Conservation (phyloP, 169 alveolate species). For the Cryptosporidium sp. region DNA sequence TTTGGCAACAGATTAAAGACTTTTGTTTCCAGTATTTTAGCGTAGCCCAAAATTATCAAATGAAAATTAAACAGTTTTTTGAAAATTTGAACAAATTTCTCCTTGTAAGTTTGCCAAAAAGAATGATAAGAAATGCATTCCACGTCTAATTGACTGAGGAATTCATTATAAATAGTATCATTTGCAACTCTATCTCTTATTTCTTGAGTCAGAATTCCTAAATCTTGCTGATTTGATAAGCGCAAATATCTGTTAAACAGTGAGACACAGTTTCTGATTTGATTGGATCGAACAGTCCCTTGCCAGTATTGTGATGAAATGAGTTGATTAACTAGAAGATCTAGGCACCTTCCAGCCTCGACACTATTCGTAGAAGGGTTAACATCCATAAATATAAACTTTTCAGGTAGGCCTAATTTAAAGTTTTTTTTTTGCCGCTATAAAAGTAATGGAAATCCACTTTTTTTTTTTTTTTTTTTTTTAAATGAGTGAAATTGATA, state of each 20-base stretch:
- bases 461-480: not conserved
- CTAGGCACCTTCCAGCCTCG: conserved; percentile 73
- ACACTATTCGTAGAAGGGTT: conserved; percentile 64
- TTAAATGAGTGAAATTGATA: conserved; percentile 1
- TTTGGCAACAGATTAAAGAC: conserved; percentile 33
- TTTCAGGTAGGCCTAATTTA: not conserved
- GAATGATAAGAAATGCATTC: not conserved
- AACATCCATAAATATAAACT: conserved; percentile 52
- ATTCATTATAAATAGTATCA: conserved; percentile 36
- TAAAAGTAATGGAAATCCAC: not conserved
- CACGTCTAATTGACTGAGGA: not conserved
- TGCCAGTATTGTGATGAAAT: conserved; percentile 72
- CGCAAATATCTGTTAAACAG: conserved; percentile 43
- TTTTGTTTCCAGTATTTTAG: conserved; percentile 3
- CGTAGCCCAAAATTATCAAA: not conserved
- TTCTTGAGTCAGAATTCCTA: not conserved
- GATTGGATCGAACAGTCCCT: conserved; percentile 51
- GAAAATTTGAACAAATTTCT: not conserved
- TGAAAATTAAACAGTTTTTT: not conserved
- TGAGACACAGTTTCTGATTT: conserved; percentile 32
- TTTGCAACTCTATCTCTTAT: conserved; percentile 42
- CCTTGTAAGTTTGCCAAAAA: not conserved
- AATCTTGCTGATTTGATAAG: conserved; percentile 33
- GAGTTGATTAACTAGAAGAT: conserved; percentile 39
- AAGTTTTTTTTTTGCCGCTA: conserved; percentile 12